Conservation (phyloP, 31 red algal species). For the Odonthalia washingtoniensis region DNA sequence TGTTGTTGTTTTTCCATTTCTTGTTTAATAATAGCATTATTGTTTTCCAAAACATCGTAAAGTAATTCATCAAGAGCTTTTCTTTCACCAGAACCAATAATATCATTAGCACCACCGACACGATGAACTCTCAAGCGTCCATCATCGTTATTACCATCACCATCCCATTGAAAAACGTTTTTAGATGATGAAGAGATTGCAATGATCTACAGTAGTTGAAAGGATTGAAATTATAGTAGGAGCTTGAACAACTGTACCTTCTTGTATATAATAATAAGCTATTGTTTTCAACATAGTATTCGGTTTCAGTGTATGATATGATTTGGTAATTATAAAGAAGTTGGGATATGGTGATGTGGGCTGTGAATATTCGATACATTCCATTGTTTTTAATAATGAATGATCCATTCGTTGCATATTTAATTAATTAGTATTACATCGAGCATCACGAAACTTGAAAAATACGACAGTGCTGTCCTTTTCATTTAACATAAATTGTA, state of each 20-base stretch:
- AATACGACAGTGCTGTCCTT: conserved; percentile 76
- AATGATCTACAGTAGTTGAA: conserved; percentile 29
- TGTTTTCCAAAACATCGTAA: conserved; percentile 69
- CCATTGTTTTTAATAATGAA: conserved; percentile 69
- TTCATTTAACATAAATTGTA: conserved; percentile 81
- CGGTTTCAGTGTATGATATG: conserved; percentile 49
- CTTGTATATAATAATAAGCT: conserved; percentile 81
- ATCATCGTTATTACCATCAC: conserved; percentile 51
- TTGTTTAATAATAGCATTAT: conserved; percentile 1
- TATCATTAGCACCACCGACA: conserved; percentile 3
- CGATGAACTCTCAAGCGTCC: not conserved
- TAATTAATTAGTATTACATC: conserved; percentile 91
- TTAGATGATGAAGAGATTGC: conserved; percentile 73
- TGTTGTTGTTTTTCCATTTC: conserved; percentile 1
- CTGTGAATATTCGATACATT: conserved; percentile 74
- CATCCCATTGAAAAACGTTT: conserved; percentile 60
- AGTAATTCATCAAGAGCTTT: conserved; percentile 67
- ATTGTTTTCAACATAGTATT: conserved; percentile 66
- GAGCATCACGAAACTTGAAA: conserved; percentile 94
- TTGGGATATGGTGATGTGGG: conserved; percentile 46
- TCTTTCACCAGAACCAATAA: conserved; percentile 42
- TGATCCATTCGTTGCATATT: conserved; percentile 90
- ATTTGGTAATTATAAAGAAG: conserved; percentile 89
- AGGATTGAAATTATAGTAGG: conserved; percentile 74
- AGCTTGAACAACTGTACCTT: conserved; percentile 77